Percentiles rank a stretch among this genome's conserved stretches.
These are phyloP conservation scores for Neurospora intermedia DNA, from an alignment of 495 filamentous ascomycete species.

Conservation along the genomic window DNA sequence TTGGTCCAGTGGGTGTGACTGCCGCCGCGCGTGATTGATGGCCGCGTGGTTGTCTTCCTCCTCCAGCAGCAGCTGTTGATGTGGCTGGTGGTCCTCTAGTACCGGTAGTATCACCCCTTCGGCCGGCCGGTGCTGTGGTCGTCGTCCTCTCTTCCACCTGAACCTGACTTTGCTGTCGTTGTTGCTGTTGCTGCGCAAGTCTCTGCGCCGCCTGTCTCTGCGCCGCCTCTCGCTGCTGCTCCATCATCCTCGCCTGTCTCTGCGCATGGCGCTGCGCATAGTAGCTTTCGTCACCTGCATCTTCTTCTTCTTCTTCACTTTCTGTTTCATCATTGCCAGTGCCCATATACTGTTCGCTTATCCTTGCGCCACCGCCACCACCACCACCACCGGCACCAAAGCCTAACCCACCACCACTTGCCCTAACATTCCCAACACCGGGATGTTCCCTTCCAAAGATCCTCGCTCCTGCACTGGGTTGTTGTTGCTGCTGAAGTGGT, in stretches of 20 bases:
- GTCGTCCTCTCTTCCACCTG: not conserved
- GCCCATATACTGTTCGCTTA: not conserved
- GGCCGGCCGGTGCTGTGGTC: not conserved
- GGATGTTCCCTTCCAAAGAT: not conserved
- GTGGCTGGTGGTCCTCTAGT: not conserved
- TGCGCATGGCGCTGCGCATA: slow-evolving; percentile 12
- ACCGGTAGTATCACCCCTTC: not conserved
- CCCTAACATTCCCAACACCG: not conserved
- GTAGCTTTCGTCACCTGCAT: slow-evolving; percentile 11
- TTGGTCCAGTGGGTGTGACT: not conserved
- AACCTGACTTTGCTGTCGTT: not conserved
- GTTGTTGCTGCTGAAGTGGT: slow-evolving; percentile 1
- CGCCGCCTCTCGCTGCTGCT: not conserved
- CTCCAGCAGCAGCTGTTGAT: not conserved
- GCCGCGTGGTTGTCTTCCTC: not conserved
- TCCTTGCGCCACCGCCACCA: not conserved
- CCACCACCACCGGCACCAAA: not conserved
- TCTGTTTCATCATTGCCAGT: not conserved
- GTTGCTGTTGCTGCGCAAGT: not conserved
- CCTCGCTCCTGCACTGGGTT: not conserved
- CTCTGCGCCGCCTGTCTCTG: not conserved
- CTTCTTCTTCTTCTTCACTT: slow-evolving; percentile 12
- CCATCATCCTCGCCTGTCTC: not conserved
- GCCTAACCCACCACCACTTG: not conserved
- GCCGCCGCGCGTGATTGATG: not conserved